Evolutionary conservation across 1,139 yeast genomes (phyloP), one percentile per base, ranked within the genome.

Genomic region (Scheffersomyces illinoinensis): DNA sequence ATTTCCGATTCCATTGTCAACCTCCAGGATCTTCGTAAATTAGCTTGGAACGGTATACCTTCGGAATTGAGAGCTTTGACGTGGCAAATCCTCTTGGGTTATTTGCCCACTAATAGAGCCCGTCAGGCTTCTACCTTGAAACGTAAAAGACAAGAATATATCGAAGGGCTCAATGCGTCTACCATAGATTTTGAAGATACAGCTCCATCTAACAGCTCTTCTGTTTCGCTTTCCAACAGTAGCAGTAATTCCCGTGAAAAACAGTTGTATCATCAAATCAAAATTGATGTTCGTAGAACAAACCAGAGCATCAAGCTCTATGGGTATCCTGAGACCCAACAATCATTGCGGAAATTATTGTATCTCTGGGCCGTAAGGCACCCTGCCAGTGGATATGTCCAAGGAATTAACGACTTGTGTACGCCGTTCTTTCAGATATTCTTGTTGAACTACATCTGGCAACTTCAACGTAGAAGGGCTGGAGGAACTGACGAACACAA

Each of bases 301-400:
- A 92, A 93, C 67, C 99, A 98, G 1, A 86, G 88, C 53, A 84
- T 93, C 57, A 85, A 85, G 62, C 79, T 95, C 49, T 95, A 95
- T 70, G 81, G 89, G 14, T 85, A 74, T 66, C 83, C 85, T 21
- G 79, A 88, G 4, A 91, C 96, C 0, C 98, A 95, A 68, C 76
- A 87, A 59, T 84, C 96, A 17, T 78, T 95, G 61, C 92, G 95
- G 63, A 87, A 90, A 63, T 87, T 96, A 19, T 76, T 95, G 56
- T 96, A 92, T 68, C 78, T 95, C 47, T 95, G 99, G 99, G 97
- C 99, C 0, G 88, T 95, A 21, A 84, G 99, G 62, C 99, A 96
- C 70, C 99, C 99, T 0, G 98, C 98, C 4, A 88, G 96, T 70
- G 99, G 99, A 4, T 95, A 95, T 73, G 99, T 95, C n/a, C 99